phyloP scores from a whole-genome alignment of 23 red algal species.

The Gracilariopsis chorda region DNA sequence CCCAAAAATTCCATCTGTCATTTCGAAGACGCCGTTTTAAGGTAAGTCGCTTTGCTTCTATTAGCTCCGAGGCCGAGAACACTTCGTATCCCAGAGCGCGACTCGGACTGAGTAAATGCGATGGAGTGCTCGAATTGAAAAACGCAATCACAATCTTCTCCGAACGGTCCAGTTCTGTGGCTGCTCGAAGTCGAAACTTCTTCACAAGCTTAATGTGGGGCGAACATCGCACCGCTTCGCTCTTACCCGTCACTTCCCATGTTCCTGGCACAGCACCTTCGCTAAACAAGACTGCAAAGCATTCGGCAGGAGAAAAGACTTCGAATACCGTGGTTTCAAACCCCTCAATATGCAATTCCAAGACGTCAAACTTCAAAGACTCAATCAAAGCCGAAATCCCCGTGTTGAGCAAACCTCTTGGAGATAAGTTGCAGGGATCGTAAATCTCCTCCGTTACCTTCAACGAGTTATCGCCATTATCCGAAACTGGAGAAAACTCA shows the following conservation, averaged over 20 bases:
- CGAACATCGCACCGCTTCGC: neutral
- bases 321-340: slow-evolving; percentile 12
- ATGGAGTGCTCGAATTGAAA: slow-evolving; percentile 3
- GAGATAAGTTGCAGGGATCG: slow-evolving; percentile 4
- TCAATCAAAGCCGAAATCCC: slow-evolving; percentile 3
- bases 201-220: slow-evolving; percentile 28
- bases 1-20: slow-evolving; percentile 1
- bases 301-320: slow-evolving; percentile 7
- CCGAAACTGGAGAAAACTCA: slow-evolving; percentile 2
- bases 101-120: neutral
- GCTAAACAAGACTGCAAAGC: slow-evolving; percentile 29
- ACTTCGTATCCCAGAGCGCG: neutral
- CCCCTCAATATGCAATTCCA: slow-evolving; percentile 28
- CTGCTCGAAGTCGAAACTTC: slow-evolving; percentile 49
- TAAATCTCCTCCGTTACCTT: neutral
- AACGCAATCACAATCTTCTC: slow-evolving; percentile 32
- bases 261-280: slow-evolving; percentile 15
- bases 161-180: slow-evolving; percentile 24
- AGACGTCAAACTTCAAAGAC: slow-evolving; percentile 21
- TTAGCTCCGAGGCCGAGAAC: slow-evolving; percentile 18
- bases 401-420: neutral
- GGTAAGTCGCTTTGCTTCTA: neutral
- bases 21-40: neutral
- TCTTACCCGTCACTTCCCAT: slow-evolving; percentile 26
- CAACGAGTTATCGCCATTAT: neutral